These are phyloP conservation scores for Globisporangium ultimum DNA, from an alignment of 352 stramenopile genomes.

Conservation along the genomic window DNA sequence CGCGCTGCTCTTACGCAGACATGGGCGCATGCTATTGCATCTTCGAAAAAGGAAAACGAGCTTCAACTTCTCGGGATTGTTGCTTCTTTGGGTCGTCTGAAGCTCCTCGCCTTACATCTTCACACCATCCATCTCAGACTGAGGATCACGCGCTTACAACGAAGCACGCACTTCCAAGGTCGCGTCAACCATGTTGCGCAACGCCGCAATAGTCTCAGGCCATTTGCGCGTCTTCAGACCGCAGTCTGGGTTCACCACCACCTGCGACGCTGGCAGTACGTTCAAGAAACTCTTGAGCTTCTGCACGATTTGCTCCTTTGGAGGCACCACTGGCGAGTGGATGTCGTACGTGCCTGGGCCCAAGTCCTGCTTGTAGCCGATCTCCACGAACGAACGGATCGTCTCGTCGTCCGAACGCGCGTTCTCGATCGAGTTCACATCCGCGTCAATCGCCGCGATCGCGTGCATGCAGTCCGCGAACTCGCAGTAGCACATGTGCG, in stretches of 20 bases:
- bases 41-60: constrained; percentile 3
- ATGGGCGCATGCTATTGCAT: constrained; percentile 9
- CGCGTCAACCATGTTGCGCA: constrained; percentile 89
- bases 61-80: no score
- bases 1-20: neutral
- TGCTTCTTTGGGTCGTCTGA: constrained; percentile 3
- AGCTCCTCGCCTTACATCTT: neutral
- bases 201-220: constrained; percentile 86
- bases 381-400: constrained; percentile 85
- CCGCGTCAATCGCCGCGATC: constrained; percentile 90
- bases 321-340: constrained; percentile 91
- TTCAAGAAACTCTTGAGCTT: constrained; percentile 88
- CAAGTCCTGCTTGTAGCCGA: constrained; percentile 89
- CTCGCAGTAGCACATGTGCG: constrained; percentile 96
- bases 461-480: constrained; percentile 93
- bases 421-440: constrained; percentile 96
- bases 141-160: constrained; percentile 25
- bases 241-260: constrained; percentile 92
- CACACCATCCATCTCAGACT: neutral
- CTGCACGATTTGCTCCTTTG: constrained; percentile 81
- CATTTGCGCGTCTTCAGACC: constrained; percentile 92
- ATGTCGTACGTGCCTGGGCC: constrained; percentile 93
- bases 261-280: constrained; percentile 65
- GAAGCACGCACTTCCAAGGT: constrained; percentile 66
- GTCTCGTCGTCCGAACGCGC: constrained; percentile 89